Conservation (phyloP, 2,329 filamentous ascomycete species). For the Hypoxylon sp. region DNA sequence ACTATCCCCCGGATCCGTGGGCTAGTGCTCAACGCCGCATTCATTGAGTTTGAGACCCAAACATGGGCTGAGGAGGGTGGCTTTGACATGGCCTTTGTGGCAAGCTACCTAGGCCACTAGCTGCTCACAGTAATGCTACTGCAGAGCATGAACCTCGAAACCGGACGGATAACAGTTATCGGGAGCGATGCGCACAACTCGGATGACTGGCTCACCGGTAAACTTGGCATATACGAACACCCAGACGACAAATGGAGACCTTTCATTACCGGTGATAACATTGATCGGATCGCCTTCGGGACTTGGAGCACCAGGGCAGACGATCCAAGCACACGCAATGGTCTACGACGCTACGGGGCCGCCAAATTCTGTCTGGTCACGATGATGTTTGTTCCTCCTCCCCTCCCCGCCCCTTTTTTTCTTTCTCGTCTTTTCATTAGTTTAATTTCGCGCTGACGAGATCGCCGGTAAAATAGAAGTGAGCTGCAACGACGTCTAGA, state of each 20-base stretch:
- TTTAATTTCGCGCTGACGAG: neutral
- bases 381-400: slow-evolving; percentile 37
- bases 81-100: too few species aligned
- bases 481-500: slow-evolving; percentile 20
- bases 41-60: too few species aligned
- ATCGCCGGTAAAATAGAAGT: slow-evolving; percentile 17
- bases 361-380: slow-evolving; percentile 38
- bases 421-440: slow-evolving; percentile 9
- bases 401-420: neutral
- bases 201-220: slow-evolving; percentile 16
- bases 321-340: slow-evolving; percentile 38
- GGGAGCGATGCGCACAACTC: slow-evolving; percentile 33
- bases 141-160: slow-evolving; percentile 42
- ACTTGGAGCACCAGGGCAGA: slow-evolving; percentile 47
- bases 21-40: too few species aligned
- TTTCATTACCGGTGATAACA: slow-evolving; percentile 25
- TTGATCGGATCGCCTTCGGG: slow-evolving; percentile 46
- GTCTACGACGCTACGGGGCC: slow-evolving; percentile 40
- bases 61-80: too few species aligned
- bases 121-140: slow-evolving; percentile 46
- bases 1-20: too few species aligned
- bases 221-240: slow-evolving; percentile 15
- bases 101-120: slow-evolving; percentile 35
- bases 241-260: slow-evolving; percentile 20
- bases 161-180: slow-evolving; percentile 42